Evolutionary conservation across 441 rosid species (phyloP).

Genomic region (Erysimum pusillum): DNA sequence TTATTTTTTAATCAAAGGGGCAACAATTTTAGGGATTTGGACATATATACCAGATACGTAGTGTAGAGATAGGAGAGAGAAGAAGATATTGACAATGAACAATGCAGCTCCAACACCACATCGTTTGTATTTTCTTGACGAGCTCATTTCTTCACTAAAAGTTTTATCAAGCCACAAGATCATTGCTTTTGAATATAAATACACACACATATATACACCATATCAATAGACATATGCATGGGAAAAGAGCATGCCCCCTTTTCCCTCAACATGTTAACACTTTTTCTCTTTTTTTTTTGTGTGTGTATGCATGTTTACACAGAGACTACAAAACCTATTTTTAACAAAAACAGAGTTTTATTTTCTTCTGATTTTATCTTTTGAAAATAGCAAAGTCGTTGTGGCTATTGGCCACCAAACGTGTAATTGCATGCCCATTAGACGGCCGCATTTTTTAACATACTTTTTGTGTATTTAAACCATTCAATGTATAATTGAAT

Average conservation of each 20-base stretch:
- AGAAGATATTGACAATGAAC: conserved; percentile 32
- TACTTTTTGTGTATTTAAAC: too few species aligned
- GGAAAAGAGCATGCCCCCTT: conserved; percentile 35
- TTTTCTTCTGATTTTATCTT: too few species aligned
- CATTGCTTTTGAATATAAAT: neutral
- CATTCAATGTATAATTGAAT: too few species aligned
- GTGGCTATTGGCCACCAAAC: too few species aligned
- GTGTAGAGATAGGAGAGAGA: conserved; percentile 22
- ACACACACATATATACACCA: neutral
- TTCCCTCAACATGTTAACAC: neutral
- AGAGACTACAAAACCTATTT: too few species aligned
- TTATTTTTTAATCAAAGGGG: neutral
- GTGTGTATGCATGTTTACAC: too few species aligned
- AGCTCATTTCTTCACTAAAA: conserved; percentile 25
- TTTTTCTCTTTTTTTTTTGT: too few species aligned
- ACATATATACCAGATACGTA: conserved; percentile 31
- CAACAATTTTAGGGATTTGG: conserved; percentile 2
- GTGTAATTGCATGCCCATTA: too few species aligned
- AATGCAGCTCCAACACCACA: conserved; percentile 38
- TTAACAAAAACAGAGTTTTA: too few species aligned
- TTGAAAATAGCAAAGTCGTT: too few species aligned
- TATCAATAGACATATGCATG: conserved; percentile 12
- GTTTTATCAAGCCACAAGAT: neutral
- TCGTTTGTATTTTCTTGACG: conserved; percentile 28
- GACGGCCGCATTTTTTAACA: too few species aligned